Evolutionary conservation across 495 filamentous ascomycete genomes (phyloP).

Genomic region (Staphylotrichum longicolle): DNA sequence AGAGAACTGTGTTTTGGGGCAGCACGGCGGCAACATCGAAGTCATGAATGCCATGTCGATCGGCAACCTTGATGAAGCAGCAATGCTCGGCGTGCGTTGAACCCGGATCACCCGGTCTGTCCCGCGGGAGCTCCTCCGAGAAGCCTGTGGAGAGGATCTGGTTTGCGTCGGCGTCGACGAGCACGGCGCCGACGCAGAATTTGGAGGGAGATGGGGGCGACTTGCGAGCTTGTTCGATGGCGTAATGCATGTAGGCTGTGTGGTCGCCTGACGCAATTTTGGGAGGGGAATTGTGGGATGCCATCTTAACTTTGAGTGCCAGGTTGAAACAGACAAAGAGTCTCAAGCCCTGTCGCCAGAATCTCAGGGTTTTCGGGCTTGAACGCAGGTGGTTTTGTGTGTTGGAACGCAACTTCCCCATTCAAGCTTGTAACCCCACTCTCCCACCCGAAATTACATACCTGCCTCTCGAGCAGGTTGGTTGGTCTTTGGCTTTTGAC

Average conservation of each 20-base stretch:
- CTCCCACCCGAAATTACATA: too few species aligned
- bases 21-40: constrained; percentile 40
- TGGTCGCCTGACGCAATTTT: constrained; percentile 40
- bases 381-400: too few species aligned
- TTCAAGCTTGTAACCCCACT: too few species aligned
- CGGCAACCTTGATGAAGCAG: constrained; percentile 49
- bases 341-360: too few species aligned
- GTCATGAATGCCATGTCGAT: constrained; percentile 40
- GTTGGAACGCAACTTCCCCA: too few species aligned
- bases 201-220: constrained; percentile 74
- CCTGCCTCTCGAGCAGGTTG: too few species aligned
- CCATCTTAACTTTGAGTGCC: background rate
- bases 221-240: constrained; percentile 61
- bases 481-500: too few species aligned
- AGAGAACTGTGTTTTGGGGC: constrained; percentile 54
- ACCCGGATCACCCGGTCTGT: constrained; percentile 39
- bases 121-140: constrained; percentile 59
- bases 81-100: constrained; percentile 48
- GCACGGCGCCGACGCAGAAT: constrained; percentile 77
- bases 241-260: constrained; percentile 59
- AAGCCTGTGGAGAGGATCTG: constrained; percentile 71
- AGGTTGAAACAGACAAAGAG: too few species aligned
- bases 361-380: too few species aligned
- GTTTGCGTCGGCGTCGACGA: constrained; percentile 56
- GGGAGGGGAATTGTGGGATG: background rate